Evolutionary conservation across 2,329 filamentous ascomycete species (phyloP).

Genomic region (Xylariaceae sp.): DNA sequence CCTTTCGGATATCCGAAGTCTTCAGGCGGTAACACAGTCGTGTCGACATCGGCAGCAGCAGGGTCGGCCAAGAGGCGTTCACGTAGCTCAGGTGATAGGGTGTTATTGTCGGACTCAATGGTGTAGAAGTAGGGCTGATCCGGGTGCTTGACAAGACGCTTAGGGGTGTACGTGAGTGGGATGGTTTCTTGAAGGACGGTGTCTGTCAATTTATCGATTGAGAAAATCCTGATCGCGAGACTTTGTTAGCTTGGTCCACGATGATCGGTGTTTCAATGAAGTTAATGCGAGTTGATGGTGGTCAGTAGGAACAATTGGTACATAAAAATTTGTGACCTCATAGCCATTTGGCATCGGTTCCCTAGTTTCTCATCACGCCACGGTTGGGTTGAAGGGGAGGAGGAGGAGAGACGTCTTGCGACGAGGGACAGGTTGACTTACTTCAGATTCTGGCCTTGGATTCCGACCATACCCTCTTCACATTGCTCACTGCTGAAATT

Average conservation of each 20-base stretch:
- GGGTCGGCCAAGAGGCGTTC: slow-evolving; percentile 70
- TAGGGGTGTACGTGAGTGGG: slow-evolving; percentile 82
- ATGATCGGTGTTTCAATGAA: not conserved
- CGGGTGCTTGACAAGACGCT: slow-evolving; percentile 80
- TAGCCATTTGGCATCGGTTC: slow-evolving; percentile 50
- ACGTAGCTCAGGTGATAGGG: slow-evolving; percentile 72
- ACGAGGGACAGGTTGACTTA: slow-evolving; percentile 43
- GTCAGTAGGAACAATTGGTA: slow-evolving; percentile 99
- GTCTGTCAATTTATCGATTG: slow-evolving; percentile 77
- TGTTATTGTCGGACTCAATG: slow-evolving; percentile 89
- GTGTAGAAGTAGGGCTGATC: slow-evolving; percentile 88
- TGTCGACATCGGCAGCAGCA: slow-evolving; percentile 64
- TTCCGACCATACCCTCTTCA: slow-evolving; percentile 87
- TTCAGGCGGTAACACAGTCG: slow-evolving; percentile 63
- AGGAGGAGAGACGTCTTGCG: slow-evolving; percentile 14
- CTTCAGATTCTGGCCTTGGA: slow-evolving; percentile 83
- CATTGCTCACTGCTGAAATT: slow-evolving; percentile 96
- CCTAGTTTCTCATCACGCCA: slow-evolving; percentile 59
- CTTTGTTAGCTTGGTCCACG: slow-evolving; percentile 32
- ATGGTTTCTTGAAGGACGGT: slow-evolving; percentile 84
- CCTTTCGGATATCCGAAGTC: slow-evolving; percentile 87
- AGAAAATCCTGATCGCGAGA: slow-evolving; percentile 66
- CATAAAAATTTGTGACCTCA: slow-evolving; percentile 51
- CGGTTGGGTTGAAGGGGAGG: not conserved
- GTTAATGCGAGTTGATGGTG: slow-evolving; percentile 29